Evolutionary conservation across 208 protist species (phyloP), one percentile per base, ranked within the genome.

Genomic region (Leishmania tarentolae): DNA sequence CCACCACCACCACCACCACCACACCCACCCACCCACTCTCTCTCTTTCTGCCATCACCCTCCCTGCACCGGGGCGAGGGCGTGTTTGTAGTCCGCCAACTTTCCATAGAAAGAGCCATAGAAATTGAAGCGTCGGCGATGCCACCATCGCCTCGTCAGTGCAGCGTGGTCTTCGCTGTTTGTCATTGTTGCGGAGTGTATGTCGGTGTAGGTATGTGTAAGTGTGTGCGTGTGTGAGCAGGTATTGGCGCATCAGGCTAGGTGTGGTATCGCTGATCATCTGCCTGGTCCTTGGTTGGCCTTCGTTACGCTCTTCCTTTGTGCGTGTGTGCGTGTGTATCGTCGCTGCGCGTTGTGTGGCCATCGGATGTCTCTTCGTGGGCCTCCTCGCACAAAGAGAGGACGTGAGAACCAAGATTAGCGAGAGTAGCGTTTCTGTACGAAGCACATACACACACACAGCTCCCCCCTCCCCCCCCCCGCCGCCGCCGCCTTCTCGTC

Each of bases 391-490:
- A 68, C 61, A 3, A 68, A 2, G 61, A 40, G 15, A 28, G 5
- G 31, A 68, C 28, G n/a, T 31, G 57, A 63, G 57, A 63, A 35
- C 50, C 50, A 63, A 15, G 28, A 63, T 31, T 15, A 63, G 0
- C 37, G 15, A 40, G 24, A 28, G 31, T 31, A 21, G 31, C 61
- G 13, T 9, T 42, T 2, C 5, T 68, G 61, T 68, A 13, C 31
- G 35, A 79, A 50, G 50, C 4, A 21, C 35, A 68, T 19, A 83
- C n/a, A n/a, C n/a, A n/a, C n/a, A n/a, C n/a, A n/a, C n/a, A n/a
- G n/a, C n/a, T n/a, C n/a, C n/a, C n/a, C n/a, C n/a, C n/a, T n/a
- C n/a, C n/a, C n/a, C n/a, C n/a, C n/a, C n/a, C n/a, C n/a, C n/a
- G n/a, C n/a, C n/a, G n/a, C n/a, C n/a, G 40, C 21, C 65, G 5